phyloP scores from a whole-genome alignment of 352 stramenopile species.

The Phytophthora parvispora region DNA sequence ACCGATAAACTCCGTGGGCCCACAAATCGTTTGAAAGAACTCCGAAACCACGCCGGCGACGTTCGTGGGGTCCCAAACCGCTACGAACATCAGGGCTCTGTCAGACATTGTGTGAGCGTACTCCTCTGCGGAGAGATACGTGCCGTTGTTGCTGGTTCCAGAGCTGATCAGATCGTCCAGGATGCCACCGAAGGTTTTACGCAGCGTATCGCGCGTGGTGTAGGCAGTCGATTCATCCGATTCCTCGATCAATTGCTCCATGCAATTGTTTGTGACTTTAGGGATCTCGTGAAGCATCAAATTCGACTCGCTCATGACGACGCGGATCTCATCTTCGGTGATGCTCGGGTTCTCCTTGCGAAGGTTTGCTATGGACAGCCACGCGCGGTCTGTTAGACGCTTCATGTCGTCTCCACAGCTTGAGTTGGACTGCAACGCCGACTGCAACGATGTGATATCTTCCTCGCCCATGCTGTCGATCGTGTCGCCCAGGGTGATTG shows the following conservation, averaged over 20 bases:
- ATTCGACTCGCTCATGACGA: conserved; percentile 45
- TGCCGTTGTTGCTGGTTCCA: conserved; percentile 34
- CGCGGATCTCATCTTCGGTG: conserved; percentile 45
- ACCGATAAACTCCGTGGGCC: conserved; percentile 50
- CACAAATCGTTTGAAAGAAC: conserved; percentile 66
- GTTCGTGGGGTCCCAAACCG: conserved; percentile 56
- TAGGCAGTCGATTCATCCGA: conserved; percentile 25
- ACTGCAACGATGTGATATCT: conserved; percentile 37
- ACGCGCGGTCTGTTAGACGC: conserved; percentile 44
- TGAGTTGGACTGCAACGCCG: conserved; percentile 35
- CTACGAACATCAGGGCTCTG: conserved; percentile 41
- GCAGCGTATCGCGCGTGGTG: conserved; percentile 46
- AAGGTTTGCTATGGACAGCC: conserved; percentile 40
- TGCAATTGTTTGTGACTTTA: conserved; percentile 43
- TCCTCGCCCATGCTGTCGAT: conserved; percentile 22
- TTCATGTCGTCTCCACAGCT: conserved; percentile 53
- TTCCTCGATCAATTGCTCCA: conserved; percentile 27
- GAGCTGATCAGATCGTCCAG: conserved; percentile 56
- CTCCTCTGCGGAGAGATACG: conserved; percentile 35
- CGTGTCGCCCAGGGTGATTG: conserved; percentile 21
- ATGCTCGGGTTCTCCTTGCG: conserved; percentile 34
- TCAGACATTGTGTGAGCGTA: conserved; percentile 48
- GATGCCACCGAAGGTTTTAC: conserved; percentile 52
- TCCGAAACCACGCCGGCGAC: conserved; percentile 46
- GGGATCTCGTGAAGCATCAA: conserved; percentile 60